These are phyloP conservation scores for Akanthomyces uredinophilus DNA, from an alignment of 2,329 filamentous ascomycete species.

Conservation along the genomic window DNA sequence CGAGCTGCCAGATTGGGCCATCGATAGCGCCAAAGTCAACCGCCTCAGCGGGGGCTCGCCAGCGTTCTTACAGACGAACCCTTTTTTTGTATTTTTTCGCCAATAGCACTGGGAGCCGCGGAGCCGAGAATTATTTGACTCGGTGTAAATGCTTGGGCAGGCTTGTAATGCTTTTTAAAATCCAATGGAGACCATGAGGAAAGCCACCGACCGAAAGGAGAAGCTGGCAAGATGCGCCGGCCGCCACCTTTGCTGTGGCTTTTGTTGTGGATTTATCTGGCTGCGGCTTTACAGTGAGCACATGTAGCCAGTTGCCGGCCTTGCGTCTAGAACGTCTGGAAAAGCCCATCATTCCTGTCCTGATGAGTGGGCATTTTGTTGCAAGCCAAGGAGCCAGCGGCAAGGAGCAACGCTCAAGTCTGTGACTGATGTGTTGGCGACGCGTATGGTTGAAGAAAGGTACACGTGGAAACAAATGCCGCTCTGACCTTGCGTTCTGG, in stretches of 20 bases:
- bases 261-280: background rate
- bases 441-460: too few relatives aligned
- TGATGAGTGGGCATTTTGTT: too few relatives aligned
- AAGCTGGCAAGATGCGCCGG: background rate
- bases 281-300: too few relatives aligned
- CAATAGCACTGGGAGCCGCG: background rate
- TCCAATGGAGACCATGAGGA: background rate
- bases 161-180: background rate
- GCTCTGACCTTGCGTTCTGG: too few relatives aligned
- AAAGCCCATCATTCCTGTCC: too few relatives aligned
- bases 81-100: background rate
- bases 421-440: too few relatives aligned
- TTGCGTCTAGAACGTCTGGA: too few relatives aligned
- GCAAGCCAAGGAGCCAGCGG: too few relatives aligned
- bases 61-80: background rate
- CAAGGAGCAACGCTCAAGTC: too few relatives aligned
- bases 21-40: conserved; percentile 6
- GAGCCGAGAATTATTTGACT: background rate
- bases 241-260: background rate
- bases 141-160: background rate
- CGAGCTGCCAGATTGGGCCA: background rate
- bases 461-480: too few relatives aligned
- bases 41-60: conserved; percentile 1
- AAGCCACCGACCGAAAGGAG: background rate
- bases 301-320: too few relatives aligned